Evolutionary conservation across 2,329 filamentous ascomycete genomes (phyloP).

Genomic region (Allantophomopsis lycopodina): DNA sequence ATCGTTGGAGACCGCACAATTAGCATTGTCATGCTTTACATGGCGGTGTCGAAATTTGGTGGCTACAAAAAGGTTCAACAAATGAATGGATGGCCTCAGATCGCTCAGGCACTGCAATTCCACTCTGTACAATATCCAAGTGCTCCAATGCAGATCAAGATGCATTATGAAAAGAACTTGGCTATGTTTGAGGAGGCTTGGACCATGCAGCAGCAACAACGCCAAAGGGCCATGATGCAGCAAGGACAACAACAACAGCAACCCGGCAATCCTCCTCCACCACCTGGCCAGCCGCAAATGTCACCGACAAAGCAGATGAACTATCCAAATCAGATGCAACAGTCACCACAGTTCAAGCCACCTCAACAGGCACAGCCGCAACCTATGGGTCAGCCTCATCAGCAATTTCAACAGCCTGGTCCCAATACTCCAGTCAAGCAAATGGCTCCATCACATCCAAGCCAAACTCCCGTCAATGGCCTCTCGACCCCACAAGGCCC

Average conservation of each 20-base stretch:
- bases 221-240: slow-evolving; percentile 21
- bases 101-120: slow-evolving; percentile 53
- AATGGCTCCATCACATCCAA: slow-evolving; percentile 25
- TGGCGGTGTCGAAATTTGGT: slow-evolving; percentile 60
- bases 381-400: slow-evolving; percentile 26
- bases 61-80: slow-evolving; percentile 64
- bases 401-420: slow-evolving; percentile 22
- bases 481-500: slow-evolving; percentile 30
- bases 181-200: slow-evolving; percentile 63
- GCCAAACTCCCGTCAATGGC: slow-evolving; percentile 33
- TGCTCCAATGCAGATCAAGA: slow-evolving; percentile 56
- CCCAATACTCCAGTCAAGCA: slow-evolving; percentile 32
- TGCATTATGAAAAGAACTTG: slow-evolving; percentile 64
- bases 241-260: slow-evolving; percentile 8
- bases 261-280: slow-evolving; percentile 10
- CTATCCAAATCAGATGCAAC: slow-evolving; percentile 30
- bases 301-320: slow-evolving; percentile 24
- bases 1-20: slow-evolving; percentile 60
- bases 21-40: slow-evolving; percentile 65
- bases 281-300: slow-evolving; percentile 24
- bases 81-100: slow-evolving; percentile 57
- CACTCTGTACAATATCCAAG: slow-evolving; percentile 47
- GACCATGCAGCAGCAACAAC: slow-evolving; percentile 38
- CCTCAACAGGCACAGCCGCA: slow-evolving; percentile 31
- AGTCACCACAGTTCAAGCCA: slow-evolving; percentile 40